Conservation (phyloP, 768 basidiomycete species). For the Termitomyces sp. region DNA sequence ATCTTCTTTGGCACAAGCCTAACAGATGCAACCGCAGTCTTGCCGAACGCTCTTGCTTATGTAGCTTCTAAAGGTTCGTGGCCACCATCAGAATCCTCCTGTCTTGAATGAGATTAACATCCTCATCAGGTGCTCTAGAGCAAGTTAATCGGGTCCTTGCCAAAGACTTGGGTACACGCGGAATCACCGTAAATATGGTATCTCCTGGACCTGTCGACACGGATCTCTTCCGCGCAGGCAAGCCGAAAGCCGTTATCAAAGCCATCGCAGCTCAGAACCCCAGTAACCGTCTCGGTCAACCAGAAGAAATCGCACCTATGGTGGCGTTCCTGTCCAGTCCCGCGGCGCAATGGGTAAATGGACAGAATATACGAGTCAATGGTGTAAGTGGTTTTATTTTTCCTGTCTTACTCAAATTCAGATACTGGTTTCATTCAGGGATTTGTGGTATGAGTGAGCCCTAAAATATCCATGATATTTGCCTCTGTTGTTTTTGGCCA, state of each 20-base stretch:
- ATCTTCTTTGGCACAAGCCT: constrained; percentile 58
- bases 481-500: neutral
- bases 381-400: constrained; percentile 40
- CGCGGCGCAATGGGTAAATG: constrained; percentile 57
- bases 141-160: constrained; percentile 57
- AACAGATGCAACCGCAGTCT: constrained; percentile 40
- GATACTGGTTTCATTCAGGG: neutral
- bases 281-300: constrained; percentile 41
- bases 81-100: neutral
- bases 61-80: constrained; percentile 45
- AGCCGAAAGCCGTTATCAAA: constrained; percentile 44
- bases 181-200: constrained; percentile 58
- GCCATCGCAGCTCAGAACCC: constrained; percentile 46
- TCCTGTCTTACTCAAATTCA: neutral
- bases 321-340: constrained; percentile 53
- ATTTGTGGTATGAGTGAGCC: neutral
- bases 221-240: constrained; percentile 53
- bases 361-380: constrained; percentile 55
- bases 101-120: neutral
- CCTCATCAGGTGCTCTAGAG: constrained; percentile 44
- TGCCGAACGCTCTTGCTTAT: constrained; percentile 50
- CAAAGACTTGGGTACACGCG: constrained; percentile 52
- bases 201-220: constrained; percentile 59
- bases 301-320: constrained; percentile 53
- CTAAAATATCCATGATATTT: neutral